Conservation (phyloP, 179 eudicot species). For the Pouteria campechiana region DNA sequence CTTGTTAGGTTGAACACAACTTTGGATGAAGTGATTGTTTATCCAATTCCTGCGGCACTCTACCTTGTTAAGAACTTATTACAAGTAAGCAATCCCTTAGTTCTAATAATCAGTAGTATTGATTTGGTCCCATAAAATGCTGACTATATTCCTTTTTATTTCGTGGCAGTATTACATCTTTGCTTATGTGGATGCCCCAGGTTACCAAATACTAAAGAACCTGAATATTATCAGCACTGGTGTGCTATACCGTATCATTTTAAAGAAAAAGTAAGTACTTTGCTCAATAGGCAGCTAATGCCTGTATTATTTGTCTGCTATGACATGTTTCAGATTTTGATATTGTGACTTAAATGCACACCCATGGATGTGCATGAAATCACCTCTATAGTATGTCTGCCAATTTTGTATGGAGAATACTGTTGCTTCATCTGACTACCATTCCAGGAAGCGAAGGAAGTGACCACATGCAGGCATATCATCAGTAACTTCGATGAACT, state of each 20-base stretch:
- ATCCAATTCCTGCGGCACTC: slow-evolving; percentile 93
- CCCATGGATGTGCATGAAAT: too few species aligned
- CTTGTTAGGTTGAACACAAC: slow-evolving; percentile 74
- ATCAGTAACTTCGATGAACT: too few species aligned
- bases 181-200: slow-evolving; percentile 99
- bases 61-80: slow-evolving; percentile 88
- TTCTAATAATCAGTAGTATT: not conserved
- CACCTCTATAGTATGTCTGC: too few species aligned
- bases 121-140: not conserved
- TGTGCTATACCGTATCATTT: slow-evolving; percentile 76
- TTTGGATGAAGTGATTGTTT: slow-evolving; percentile 81
- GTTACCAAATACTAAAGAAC: slow-evolving; percentile 95
- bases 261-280: slow-evolving; percentile 59
- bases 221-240: slow-evolving; percentile 93
- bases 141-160: slow-evolving; percentile 3
- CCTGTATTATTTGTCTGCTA: too few species aligned
- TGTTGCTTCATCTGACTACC: too few species aligned
- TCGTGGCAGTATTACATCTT: slow-evolving; percentile 95
- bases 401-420: too few species aligned
- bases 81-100: slow-evolving; percentile 38
- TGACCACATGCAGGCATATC: too few species aligned
- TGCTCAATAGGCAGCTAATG: not conserved
- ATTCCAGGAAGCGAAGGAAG: too few species aligned
- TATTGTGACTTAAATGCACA: too few species aligned
- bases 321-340: too few species aligned